Conservation (phyloP, 2,329 filamentous ascomycete species). For the Ophiostoma fasciatum region DNA sequence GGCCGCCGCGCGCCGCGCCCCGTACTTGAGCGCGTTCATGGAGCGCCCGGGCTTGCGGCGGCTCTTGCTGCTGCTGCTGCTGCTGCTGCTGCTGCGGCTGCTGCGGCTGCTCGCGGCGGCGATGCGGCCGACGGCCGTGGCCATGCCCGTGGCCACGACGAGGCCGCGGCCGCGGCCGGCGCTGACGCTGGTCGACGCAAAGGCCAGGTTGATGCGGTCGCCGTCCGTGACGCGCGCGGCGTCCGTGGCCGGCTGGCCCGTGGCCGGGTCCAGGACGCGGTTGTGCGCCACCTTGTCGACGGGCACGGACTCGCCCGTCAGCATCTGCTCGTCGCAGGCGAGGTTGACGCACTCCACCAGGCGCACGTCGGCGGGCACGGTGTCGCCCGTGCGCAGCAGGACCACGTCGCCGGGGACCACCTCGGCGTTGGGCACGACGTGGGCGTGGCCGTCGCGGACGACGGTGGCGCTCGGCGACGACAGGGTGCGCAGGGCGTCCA, state of each 20-base stretch:
- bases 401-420: conserved; percentile 61
- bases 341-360: conserved; percentile 63
- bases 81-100: conserved; percentile 56
- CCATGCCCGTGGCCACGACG: conserved; percentile 59
- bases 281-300: conserved; percentile 49
- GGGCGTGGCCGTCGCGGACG: conserved; percentile 41
- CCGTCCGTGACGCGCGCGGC: conserved; percentile 47
- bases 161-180: conserved; percentile 61
- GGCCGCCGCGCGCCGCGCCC: conserved; percentile 24
- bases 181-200: conserved; percentile 57
- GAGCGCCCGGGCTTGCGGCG: conserved; percentile 29
- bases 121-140: conserved; percentile 62
- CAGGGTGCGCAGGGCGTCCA: conserved; percentile 46
- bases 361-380: conserved; percentile 58
- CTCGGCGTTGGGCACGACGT: conserved; percentile 41
- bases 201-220: conserved; percentile 61
- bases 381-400: conserved; percentile 55
- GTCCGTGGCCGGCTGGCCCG: conserved; percentile 27
- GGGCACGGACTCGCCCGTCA: conserved; percentile 63
- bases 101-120: conserved; percentile 45
- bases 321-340: conserved; percentile 61
- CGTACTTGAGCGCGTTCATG: conserved; percentile 27
- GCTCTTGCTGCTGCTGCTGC: conserved; percentile 38
- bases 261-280: conserved; percentile 27
- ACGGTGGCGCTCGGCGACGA: conserved; percentile 50